phyloP scores from a whole-genome alignment of 495 filamentous ascomycete species.

The Talaromyces thailandensis region DNA sequence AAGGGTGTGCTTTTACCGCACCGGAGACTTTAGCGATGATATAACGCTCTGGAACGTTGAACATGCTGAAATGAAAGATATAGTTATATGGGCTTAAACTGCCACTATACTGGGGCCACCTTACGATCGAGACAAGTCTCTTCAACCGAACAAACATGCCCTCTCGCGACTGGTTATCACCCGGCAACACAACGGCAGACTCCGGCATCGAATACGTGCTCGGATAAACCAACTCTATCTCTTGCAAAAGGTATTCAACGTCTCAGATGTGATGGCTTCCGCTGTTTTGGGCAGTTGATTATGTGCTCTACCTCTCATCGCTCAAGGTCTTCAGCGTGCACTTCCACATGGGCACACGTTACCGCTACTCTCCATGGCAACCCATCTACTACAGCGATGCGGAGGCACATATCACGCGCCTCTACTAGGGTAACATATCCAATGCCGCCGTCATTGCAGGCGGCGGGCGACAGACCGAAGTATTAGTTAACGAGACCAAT shows the following conservation, averaged over 20 bases:
- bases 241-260: not conserved
- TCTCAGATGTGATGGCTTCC: not conserved
- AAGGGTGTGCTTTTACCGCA: not conserved
- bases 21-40: not conserved
- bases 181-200: not conserved
- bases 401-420: too few relatives aligned
- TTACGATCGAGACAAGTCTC: too few relatives aligned
- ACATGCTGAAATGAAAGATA: not conserved
- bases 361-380: not conserved
- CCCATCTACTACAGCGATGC: not conserved
- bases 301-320: not conserved
- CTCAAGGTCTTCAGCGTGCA: not conserved
- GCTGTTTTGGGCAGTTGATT: not conserved
- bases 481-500: not conserved
- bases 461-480: not conserved
- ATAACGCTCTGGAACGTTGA: not conserved
- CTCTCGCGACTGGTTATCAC: not conserved
- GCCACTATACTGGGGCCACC: too few relatives aligned
- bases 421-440: too few relatives aligned
- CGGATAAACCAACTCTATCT: not conserved
- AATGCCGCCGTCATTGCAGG: not conserved
- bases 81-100: not conserved
- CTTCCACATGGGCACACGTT: not conserved
- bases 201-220: not conserved
- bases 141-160: too few relatives aligned